phyloP scores from a whole-genome alignment of 1,139 yeast species.

The Trichomonascaceae sp. region DNA sequence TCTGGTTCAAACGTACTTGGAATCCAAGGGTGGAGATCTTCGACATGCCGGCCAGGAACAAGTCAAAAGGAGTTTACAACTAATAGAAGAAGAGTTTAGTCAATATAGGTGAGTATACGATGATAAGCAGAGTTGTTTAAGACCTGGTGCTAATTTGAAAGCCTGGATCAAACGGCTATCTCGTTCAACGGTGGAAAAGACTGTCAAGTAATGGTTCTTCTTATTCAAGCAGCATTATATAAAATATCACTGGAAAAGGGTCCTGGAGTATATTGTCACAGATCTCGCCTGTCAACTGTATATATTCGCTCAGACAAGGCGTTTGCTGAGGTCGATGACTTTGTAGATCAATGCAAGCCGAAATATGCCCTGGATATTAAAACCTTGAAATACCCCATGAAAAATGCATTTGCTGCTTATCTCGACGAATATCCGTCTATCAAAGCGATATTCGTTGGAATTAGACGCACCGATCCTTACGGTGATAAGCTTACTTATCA shows the following conservation, averaged over 20 bases:
- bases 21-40: not conserved
- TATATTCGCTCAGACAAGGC: constrained; percentile 66
- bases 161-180: constrained; percentile 55
- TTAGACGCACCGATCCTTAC: constrained; percentile 74
- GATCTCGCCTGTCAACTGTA: constrained; percentile 43
- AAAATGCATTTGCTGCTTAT: constrained; percentile 59
- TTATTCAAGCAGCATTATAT: constrained; percentile 56
- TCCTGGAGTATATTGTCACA: constrained; percentile 3
- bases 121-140: not conserved
- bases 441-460: constrained; percentile 71
- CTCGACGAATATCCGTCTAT: constrained; percentile 42
- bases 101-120: not conserved
- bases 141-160: constrained; percentile 8
- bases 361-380: constrained; percentile 31
- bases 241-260: constrained; percentile 7
- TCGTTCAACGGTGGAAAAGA: constrained; percentile 92
- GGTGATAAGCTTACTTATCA: constrained; percentile 49
- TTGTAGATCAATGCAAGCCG: constrained; percentile 33
- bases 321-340: constrained; percentile 53
- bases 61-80: constrained; percentile 2
- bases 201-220: constrained; percentile 72
- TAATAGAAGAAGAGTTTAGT: constrained; percentile 1
- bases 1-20: constrained; percentile 1
- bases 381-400: constrained; percentile 41
- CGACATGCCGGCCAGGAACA: constrained; percentile 3